Conservation (phyloP, 2,329 filamentous ascomycete genomes). For the Fusarium sp. region DNA sequence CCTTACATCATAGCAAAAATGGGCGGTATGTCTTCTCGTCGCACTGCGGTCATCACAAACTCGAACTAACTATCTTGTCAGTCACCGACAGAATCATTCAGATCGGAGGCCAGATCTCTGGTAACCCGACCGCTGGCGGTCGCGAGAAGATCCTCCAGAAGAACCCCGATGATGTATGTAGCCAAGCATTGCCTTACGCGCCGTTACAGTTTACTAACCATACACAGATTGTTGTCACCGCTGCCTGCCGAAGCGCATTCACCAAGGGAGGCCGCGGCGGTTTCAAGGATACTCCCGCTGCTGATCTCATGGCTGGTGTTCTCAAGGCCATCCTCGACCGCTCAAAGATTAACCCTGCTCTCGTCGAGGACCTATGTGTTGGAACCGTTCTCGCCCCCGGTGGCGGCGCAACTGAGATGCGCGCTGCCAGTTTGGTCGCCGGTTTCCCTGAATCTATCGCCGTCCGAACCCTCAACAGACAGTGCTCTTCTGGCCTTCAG, state of each 20-base stretch:
- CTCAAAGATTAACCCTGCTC: slow-evolving; percentile 85
- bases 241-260: slow-evolving; percentile 88
- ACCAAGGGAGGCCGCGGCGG: slow-evolving; percentile 93
- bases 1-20: slow-evolving; percentile 42
- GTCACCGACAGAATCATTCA: slow-evolving; percentile 67
- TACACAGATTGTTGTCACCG: slow-evolving; percentile 84
- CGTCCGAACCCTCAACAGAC: slow-evolving; percentile 90
- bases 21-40: slow-evolving; percentile 47
- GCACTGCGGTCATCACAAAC: background rate
- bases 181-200: background rate
- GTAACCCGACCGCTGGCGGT: slow-evolving; percentile 63
- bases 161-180: slow-evolving; percentile 70
- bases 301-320: slow-evolving; percentile 85
- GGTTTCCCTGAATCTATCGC: slow-evolving; percentile 88
- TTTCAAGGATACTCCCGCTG: slow-evolving; percentile 92
- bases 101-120: slow-evolving; percentile 70
- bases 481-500: slow-evolving; percentile 93
- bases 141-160: slow-evolving; percentile 70
- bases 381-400: slow-evolving; percentile 92
- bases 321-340: slow-evolving; percentile 84
- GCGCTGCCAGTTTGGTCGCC: slow-evolving; percentile 87
- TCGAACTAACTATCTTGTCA: slow-evolving; percentile 43
- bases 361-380: slow-evolving; percentile 93
- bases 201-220: background rate
- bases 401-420: slow-evolving; percentile 95